A percentile compares a stretch with the other conserved stretches of the same genome.
Evolutionary conservation across 169 alveolate genomes (phyloP).

Genomic region (Plasmodium chabaudi): DNA sequence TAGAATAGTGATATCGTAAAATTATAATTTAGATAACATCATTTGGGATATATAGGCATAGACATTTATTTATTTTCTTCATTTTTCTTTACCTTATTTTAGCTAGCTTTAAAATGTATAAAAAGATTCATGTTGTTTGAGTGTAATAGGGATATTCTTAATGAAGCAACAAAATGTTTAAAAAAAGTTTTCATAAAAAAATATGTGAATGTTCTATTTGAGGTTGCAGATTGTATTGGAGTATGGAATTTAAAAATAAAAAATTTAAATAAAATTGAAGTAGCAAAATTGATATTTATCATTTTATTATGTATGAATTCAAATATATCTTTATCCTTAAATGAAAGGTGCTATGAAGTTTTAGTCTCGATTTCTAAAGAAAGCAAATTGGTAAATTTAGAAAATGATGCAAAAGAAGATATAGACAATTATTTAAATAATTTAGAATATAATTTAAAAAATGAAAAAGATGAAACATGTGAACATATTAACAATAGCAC

Average conservation of each 20-base stretch:
- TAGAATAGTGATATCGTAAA: too few species aligned
- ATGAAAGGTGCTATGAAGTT: conserved; percentile 33
- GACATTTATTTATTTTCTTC: background rate
- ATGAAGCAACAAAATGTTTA: conserved; percentile 30
- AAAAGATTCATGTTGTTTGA: conserved; percentile 22
- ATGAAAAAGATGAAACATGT: background rate
- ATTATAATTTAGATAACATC: too few species aligned
- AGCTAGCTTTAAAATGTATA: conserved; percentile 44
- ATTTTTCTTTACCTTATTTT: conserved; percentile 11
- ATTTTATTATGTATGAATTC: conserved; percentile 36
- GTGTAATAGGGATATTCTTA: conserved; percentile 23
- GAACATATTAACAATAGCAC: too few species aligned
- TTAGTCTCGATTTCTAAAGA: conserved; percentile 8
- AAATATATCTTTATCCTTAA: conserved; percentile 21
- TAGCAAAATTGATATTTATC: conserved; percentile 52
- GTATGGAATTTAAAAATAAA: conserved; percentile 62
- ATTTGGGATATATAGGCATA: too few species aligned
- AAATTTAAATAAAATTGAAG: conserved; percentile 42
- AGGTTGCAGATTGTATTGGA: conserved; percentile 45
- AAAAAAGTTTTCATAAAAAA: conserved; percentile 33
- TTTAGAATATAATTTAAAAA: background rate
- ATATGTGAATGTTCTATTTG: conserved; percentile 13
- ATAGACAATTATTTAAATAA: background rate
- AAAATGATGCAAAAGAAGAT: background rate
- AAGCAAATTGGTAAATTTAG: background rate